These are phyloP conservation scores for Aureobasidium sp. DNA, from an alignment of 2,329 filamentous ascomycete species.

Conservation along the genomic window DNA sequence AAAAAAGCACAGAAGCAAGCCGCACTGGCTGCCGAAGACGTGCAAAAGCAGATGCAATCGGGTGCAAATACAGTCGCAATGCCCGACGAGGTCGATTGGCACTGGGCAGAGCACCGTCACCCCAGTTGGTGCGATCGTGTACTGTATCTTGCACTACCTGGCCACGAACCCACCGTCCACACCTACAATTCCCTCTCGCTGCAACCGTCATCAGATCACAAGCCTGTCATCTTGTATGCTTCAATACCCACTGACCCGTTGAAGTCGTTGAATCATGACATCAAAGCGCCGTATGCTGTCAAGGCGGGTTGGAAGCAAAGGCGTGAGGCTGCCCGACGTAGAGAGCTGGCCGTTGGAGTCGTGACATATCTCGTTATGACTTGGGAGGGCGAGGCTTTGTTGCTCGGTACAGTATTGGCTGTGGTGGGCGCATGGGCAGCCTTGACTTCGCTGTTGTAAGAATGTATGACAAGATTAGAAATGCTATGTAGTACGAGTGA, in stretches of 20 bases:
- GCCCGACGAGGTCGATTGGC: constrained; percentile 42
- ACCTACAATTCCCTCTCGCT: constrained; percentile 69
- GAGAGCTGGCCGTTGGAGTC: constrained; percentile 52
- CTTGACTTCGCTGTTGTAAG: constrained; percentile 13
- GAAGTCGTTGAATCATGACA: neutral
- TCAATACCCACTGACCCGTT: constrained; percentile 48
- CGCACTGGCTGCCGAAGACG: constrained; percentile 17
- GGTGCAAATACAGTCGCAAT: constrained; percentile 15
- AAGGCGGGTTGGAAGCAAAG: constrained; percentile 48
- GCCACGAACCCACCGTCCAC: constrained; percentile 47
- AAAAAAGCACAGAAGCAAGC: constrained; percentile 27
- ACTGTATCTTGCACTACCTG: constrained; percentile 52
- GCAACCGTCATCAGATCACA: constrained; percentile 78
- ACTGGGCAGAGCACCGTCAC: constrained; percentile 74
- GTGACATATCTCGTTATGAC: constrained; percentile 45
- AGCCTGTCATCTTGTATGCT: constrained; percentile 66
- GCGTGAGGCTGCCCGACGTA: constrained; percentile 45
- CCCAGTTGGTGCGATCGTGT: constrained; percentile 93
- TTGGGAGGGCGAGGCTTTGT: constrained; percentile 35
- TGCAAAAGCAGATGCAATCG: constrained; percentile 1
- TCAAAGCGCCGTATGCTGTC: constrained; percentile 43
- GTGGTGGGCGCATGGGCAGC: constrained; percentile 23
- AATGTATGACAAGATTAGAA: neutral
- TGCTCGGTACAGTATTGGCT: constrained; percentile 23
- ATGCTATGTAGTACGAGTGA: neutral